Evolutionary conservation across 2,329 filamentous ascomycete genomes (phyloP), one percentile per base, ranked within the genome.

Genomic region (Exutisphaerella laricina): DNA sequence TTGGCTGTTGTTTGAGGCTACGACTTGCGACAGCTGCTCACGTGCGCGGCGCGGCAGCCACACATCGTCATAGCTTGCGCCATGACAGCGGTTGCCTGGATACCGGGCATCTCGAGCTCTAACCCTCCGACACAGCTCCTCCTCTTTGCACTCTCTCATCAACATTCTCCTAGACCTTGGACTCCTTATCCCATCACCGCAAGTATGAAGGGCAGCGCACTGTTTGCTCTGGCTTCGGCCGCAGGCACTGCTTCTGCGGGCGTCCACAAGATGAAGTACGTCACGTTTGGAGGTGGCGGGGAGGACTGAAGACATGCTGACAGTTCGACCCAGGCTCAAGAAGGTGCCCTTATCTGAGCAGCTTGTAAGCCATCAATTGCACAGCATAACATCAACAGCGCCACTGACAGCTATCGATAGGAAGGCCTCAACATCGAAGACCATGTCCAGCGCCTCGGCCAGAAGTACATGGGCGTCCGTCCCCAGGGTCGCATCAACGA

Each of bases 381-480:
- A 41, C 39, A 20, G 33, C 33, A 38, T 21, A 23, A 34, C 37
- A 35, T n/a, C 25, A 26, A 8, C 9, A 9, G 21, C 35, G 25
- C 34, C 42, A 18, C 43, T 50, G 32, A 50, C 26, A 25, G 10
- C 18, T 36, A 3, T 13, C 14, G 16, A 37, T 51, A 92, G 87
- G 79, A 85, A 65, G 73, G 80, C 55, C 78, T 84, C 63, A 85
- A 84, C 64, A 81, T 98, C 64, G 80, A 88, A 63, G 74, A 81
- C 50, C 90, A 97, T 63, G 77, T 88, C 57, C 80, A 83, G 66
- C 80, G 82, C 51, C 80, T 98, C 48, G 82, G 86, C 53, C 90
- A 97, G 76, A 98, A 97, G 79, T 96, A 96, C 76, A 85, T 97
- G 79, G 88, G 89, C 54, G 67, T 81, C 59, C 82, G 85, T 57